Evolutionary conservation across 805 yeast species (phyloP).

Genomic region (Lachancea sp.): DNA sequence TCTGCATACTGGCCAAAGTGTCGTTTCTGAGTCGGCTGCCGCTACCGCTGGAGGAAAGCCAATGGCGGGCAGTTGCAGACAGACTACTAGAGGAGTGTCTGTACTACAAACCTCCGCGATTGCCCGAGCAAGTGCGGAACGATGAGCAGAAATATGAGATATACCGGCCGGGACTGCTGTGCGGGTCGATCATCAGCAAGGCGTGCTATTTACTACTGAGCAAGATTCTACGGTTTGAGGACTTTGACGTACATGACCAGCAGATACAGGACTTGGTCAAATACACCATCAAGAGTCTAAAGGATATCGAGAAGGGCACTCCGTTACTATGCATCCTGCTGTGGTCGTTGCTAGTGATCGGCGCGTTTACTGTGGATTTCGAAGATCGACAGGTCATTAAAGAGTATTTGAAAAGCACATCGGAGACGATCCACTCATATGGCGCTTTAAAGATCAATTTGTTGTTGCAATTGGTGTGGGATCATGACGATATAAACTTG

Average conservation of each 20-base stretch:
- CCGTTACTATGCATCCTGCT: slow-evolving; percentile 17
- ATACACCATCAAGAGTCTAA: slow-evolving; percentile 14
- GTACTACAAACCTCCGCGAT: slow-evolving; percentile 17
- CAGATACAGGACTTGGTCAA: slow-evolving; percentile 18
- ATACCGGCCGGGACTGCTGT: slow-evolving; percentile 18
- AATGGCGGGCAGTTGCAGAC: slow-evolving; percentile 14
- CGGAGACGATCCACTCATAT: slow-evolving; percentile 18
- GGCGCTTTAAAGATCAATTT: slow-evolving; percentile 14
- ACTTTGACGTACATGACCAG: slow-evolving; percentile 11
- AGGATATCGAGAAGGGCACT: slow-evolving; percentile 16
- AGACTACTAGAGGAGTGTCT: slow-evolving; percentile 16
- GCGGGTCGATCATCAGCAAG: slow-evolving; percentile 18
- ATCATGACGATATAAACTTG: slow-evolving; percentile 11
- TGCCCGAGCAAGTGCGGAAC: slow-evolving; percentile 16
- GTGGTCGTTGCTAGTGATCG: slow-evolving; percentile 18
- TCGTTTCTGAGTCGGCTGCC: slow-evolving; percentile 31
- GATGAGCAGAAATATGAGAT: slow-evolving; percentile 14
- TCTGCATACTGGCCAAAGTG: slow-evolving; percentile 35
- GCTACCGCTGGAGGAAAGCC: slow-evolving; percentile 11
- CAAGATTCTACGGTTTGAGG: slow-evolving; percentile 14
- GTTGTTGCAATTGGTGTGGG: slow-evolving; percentile 15
- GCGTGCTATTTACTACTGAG: slow-evolving; percentile 16
- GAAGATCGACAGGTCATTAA: slow-evolving; percentile 14
- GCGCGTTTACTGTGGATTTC: slow-evolving; percentile 16
- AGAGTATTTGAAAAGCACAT: slow-evolving; percentile 16